These are phyloP conservation scores for Botrytis galanthina DNA, from an alignment of 2,329 filamentous ascomycete genomes.

Conservation along the genomic window DNA sequence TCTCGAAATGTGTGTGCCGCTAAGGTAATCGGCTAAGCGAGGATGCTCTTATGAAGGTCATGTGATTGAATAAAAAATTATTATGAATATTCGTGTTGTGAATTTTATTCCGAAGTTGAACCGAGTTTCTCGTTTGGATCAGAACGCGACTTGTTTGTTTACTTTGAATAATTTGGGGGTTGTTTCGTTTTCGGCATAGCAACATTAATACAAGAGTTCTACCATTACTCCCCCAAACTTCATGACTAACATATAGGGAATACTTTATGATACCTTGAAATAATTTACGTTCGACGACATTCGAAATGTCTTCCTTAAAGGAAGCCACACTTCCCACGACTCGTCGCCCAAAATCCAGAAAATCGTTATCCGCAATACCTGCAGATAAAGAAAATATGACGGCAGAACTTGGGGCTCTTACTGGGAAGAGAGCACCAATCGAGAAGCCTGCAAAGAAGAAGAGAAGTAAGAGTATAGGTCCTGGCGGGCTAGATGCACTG, in stretches of 20 bases:
- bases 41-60: constrained; percentile 21
- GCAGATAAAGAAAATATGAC: constrained; percentile 78
- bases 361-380: constrained; percentile 67
- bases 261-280: not conserved
- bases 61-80: not conserved
- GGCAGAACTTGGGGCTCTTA: constrained; percentile 56
- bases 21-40: constrained; percentile 26
- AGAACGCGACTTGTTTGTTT: constrained; percentile 27
- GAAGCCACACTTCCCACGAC: constrained; percentile 54
- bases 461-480: constrained; percentile 93
- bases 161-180: constrained; percentile 20
- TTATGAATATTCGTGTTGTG: not conserved
- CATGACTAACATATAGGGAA: constrained; percentile 10
- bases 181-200: constrained; percentile 24
- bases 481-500: constrained; percentile 81
- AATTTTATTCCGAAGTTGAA: not conserved
- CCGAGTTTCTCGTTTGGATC: not conserved
- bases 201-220: constrained; percentile 26
- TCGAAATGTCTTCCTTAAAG: constrained; percentile 42
- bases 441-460: constrained; percentile 56
- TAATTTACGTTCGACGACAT: not conserved
- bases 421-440: constrained; percentile 30
- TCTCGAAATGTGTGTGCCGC: constrained; percentile 19
- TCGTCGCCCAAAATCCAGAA: constrained; percentile 56
- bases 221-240: constrained; percentile 11